Conservation (phyloP, 306 rosid species). For the Vigna trinervia region DNA sequence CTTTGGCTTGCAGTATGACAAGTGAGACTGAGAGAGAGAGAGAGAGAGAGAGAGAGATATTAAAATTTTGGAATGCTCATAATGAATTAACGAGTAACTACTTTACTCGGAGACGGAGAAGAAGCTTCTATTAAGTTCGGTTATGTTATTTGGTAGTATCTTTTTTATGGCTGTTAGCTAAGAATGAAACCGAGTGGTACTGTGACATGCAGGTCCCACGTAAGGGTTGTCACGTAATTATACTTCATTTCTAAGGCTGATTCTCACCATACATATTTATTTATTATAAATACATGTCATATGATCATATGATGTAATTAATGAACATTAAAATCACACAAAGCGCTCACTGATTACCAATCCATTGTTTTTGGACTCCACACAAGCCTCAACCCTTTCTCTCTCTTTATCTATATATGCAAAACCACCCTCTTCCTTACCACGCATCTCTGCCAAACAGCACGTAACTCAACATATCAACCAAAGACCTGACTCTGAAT, state of each 20-base stretch:
- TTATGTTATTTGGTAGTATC: not conserved
- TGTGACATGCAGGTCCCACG: slow-evolving; percentile 37
- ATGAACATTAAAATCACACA: not conserved
- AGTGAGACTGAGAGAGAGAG: not conserved
- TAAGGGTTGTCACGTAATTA: slow-evolving; percentile 39
- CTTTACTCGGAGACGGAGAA: slow-evolving; percentile 36
- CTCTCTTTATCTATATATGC: not conserved
- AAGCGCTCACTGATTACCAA: slow-evolving; percentile 7
- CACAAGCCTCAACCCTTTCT: not conserved
- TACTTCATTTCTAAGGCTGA: slow-evolving; percentile 1
- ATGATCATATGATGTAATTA: not conserved
- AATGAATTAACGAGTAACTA: not conserved
- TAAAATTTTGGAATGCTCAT: not conserved
- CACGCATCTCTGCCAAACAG: slow-evolving; percentile 35
- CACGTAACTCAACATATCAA: slow-evolving; percentile 14
- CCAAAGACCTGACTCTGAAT: not conserved
- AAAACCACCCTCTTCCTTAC: slow-evolving; percentile 4
- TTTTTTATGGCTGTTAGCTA: not conserved
- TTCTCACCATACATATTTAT: not conserved
- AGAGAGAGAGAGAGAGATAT: not conserved
- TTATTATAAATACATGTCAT: slow-evolving; percentile 30
- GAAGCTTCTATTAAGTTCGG: slow-evolving; percentile 15
- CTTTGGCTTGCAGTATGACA: not conserved
- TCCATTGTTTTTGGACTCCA: slow-evolving; percentile 27
- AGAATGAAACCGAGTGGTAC: slow-evolving; percentile 41